Evolutionary conservation across 2,329 filamentous ascomycete genomes (phyloP), one percentile per base, ranked within the genome.

Genomic region (Acrocalymma vagum): DNA sequence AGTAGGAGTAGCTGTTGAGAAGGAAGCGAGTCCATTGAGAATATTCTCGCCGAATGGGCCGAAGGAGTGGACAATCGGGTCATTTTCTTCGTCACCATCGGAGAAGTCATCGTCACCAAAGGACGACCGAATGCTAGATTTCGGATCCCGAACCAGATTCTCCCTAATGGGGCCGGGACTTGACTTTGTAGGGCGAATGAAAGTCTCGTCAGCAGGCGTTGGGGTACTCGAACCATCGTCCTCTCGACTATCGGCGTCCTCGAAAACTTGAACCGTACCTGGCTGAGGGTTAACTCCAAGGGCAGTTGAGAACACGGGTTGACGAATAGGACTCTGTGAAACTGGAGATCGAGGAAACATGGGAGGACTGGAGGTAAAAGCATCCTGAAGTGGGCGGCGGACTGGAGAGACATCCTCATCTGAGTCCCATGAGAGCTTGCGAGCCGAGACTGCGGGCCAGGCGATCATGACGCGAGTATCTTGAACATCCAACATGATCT

Each of bases 401-500:
- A 61, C 62, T 5, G 67, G 66, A 11, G 63, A 69, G 20, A 65
- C 62, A 28, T 92, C 89, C 79, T 87, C 91, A 29, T 68, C 64
- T 71, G 79, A 69, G 63, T 76, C 69, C 74, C 62, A 69, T 6
- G 63, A 62, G 11, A 61, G 44, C 48, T 81, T 72, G 55, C 56
- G 64, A 61, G 58, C 70, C 11, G 94, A 93, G 60, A 60, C 63
- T 61, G 59, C 71, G n/a, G 94, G 94, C 93, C 94, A 97, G 63
- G 86, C 84, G 48, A 99, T 77, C 69, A 96, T 79, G 29, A 97
- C 90, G 50, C 94, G 88, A 38, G 91, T 86, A 65, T 95, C 92
- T 61, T 96, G 90, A 27, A 97, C 91, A 68, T 97, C 92, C 51
- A 99, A 76, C 84, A 99, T 95, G 68, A 99, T 91, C 61, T 95